Base-by-base conservation (phyloP, 768 basidiomycete species). In the Baorangia bicolor region DNA sequence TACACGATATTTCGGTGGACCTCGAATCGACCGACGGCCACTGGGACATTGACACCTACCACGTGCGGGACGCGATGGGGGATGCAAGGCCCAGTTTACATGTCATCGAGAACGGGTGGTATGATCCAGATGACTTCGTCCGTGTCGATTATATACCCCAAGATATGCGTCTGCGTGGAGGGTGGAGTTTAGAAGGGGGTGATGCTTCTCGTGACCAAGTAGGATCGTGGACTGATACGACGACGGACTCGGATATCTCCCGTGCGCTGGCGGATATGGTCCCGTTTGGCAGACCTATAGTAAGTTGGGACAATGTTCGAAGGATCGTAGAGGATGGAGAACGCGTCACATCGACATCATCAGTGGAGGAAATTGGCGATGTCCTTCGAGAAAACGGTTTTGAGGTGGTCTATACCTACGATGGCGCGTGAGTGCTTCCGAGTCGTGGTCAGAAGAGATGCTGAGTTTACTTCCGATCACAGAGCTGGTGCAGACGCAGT, bases 371-470 rank as follows among this genome's bases (percentile, higher is more conserved):
- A 5, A 50, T 78, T 7, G 72, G 72, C 16, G 45, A 67, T 8
- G 55, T 72, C 34, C 60, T 81, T 23, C 64, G 64, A 39, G 65
- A 64, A 46, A 74, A 75, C 16, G 79, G 78, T 0, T 78, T 73
- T 35, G 71, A 73, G 44, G 67, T 75, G n/a, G 51, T 78, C 44
- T 71, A 77, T 48, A 77, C 78, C 16, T 81, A 70, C 39, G 60
- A 67, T 9, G 69, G 71, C 58, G 66, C 67, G 79, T 81, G 53
- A 67, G 79, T 72, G n/a, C 7, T 48, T 46, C 4, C 34, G 5
- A 30, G 0, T 1, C 31, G 10, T 40, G 40, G 16, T 27, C 27
- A 12, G 37, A 28, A 27, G 13, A 14, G 11, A 31, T 34, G 10
- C 40, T 60, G 28, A 62, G 21, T 13, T 40, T 14, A 0, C 20